Evolutionary conservation across 1,284 basidiomycete genomes (phyloP).

Genomic region (Garcileccinum viscosum): DNA sequence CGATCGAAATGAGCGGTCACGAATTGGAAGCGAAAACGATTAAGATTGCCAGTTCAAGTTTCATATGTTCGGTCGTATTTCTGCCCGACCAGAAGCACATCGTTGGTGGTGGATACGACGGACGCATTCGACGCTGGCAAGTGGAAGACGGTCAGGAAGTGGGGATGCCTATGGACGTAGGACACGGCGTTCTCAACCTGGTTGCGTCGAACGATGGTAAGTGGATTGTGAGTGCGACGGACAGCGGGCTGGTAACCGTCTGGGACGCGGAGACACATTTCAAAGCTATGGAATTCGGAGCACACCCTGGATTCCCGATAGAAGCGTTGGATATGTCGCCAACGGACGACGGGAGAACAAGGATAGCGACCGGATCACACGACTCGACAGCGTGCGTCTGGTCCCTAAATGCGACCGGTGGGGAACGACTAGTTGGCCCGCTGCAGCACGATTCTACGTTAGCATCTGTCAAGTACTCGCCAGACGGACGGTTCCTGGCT

Average conservation of each 20-base stretch:
- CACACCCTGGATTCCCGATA: not conserved
- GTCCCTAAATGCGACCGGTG: slow-evolving; percentile 7
- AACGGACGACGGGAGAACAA: slow-evolving; percentile 1
- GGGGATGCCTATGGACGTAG: not conserved
- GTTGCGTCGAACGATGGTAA: slow-evolving; percentile 1
- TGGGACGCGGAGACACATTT: slow-evolving; percentile 5
- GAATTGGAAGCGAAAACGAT: not conserved
- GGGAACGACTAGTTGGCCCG: slow-evolving; percentile 7
- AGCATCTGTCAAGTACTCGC: slow-evolving; percentile 9
- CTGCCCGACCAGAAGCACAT: not conserved
- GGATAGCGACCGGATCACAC: slow-evolving; percentile 11
- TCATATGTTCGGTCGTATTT: not conserved
- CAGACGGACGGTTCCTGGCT: slow-evolving; percentile 11
- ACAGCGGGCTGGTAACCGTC: not conserved
- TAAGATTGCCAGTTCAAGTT: not conserved
- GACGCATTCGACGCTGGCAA: slow-evolving; percentile 4
- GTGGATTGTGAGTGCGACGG: slow-evolving; percentile 9
- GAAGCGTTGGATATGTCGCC: slow-evolving; percentile 13
- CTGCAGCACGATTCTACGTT: slow-evolving; percentile 5
- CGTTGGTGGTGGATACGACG: slow-evolving; percentile 2
- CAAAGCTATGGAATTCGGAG: not conserved
- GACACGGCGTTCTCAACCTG: not conserved
- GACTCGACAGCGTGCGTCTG: slow-evolving; percentile 16
- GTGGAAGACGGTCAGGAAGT: slow-evolving; percentile 8
- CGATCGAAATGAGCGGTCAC: not conserved